A percentile compares a stretch with the other conserved stretches of the same genome.
Conservation (phyloP, 768 basidiomycete species). For the Hygrocybe punicea region DNA sequence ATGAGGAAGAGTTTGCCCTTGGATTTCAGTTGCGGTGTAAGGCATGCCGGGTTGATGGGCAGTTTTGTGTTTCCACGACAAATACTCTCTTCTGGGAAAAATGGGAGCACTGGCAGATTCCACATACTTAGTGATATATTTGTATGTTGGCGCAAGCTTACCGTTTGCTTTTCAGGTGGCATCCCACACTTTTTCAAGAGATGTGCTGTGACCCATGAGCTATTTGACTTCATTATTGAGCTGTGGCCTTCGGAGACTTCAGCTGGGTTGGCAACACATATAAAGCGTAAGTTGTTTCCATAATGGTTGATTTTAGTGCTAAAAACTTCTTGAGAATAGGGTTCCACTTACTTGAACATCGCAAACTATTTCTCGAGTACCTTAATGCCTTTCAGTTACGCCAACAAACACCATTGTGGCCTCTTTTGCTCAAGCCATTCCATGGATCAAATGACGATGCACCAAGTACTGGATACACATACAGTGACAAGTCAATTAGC, state of each 20-base stretch:
- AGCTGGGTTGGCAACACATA: constrained; percentile 1
- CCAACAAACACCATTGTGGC: background rate
- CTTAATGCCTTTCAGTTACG: background rate
- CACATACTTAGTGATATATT: background rate
- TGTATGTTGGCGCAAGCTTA: background rate
- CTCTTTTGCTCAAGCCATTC: background rate
- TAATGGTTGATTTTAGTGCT: too few species aligned
- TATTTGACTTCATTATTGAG: background rate
- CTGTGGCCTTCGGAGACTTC: background rate
- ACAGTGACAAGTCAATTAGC: background rate
- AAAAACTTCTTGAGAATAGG: background rate
- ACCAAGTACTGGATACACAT: background rate
- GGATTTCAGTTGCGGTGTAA: constrained; percentile 4
- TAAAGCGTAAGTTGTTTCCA: background rate
- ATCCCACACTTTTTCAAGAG: constrained; percentile 1
- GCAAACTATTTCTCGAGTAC: background rate
- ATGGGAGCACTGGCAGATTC: constrained; percentile 7
- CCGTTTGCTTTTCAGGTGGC: background rate
- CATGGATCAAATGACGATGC: background rate
- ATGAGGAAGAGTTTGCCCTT: background rate
- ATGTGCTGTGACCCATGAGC: constrained; percentile 2
- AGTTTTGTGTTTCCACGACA: background rate
- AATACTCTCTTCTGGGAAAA: background rate
- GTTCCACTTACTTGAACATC: background rate
- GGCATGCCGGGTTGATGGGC: background rate